Percentiles rank a stretch among this genome's conserved stretches.
phyloP scores from a whole-genome alignment of 331 rosid genomes.

The Rosa hybrid region DNA sequence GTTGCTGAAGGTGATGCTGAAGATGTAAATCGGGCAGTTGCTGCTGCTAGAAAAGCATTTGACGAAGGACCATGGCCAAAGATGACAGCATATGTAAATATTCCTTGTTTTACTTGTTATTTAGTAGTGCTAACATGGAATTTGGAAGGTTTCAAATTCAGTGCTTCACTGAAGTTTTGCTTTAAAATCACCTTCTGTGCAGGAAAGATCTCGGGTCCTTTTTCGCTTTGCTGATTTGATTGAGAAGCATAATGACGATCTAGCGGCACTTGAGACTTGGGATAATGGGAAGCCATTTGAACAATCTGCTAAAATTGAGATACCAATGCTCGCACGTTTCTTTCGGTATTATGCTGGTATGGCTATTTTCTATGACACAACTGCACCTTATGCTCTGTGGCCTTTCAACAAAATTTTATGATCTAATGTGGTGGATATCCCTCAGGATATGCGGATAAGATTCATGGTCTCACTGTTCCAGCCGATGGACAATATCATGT shows the following conservation, averaged over 20 bases:
- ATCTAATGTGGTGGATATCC: slow-evolving; percentile 24
- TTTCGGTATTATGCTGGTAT: slow-evolving; percentile 88
- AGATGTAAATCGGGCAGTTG: slow-evolving; percentile 79
- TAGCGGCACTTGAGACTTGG: slow-evolving; percentile 93
- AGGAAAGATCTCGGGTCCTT: slow-evolving; percentile 72
- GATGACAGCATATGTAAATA: slow-evolving; percentile 82
- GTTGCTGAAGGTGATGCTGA: slow-evolving; percentile 82
- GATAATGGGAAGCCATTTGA: slow-evolving; percentile 92
- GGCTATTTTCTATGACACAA: not conserved
- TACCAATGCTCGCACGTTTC: slow-evolving; percentile 69
- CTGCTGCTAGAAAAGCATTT: slow-evolving; percentile 86
- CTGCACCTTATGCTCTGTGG: not conserved
- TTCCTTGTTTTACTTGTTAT: slow-evolving; percentile 4
- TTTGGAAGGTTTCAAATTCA: not conserved
- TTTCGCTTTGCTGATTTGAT: slow-evolving; percentile 82
- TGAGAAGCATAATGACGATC: slow-evolving; percentile 70
- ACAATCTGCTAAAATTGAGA: slow-evolving; percentile 66
- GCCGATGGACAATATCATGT: slow-evolving; percentile 78
- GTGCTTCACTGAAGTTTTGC: not conserved
- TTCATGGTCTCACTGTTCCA: slow-evolving; percentile 79
- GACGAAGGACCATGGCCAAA: slow-evolving; percentile 95
- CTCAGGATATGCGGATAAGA: slow-evolving; percentile 94
- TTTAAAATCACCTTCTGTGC: slow-evolving; percentile 5
- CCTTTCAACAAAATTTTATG: not conserved
- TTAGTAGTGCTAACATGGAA: not conserved